Base-by-base conservation (phyloP, 805 yeast genomes). In the Ogataea nakhonphanomensis region DNA sequence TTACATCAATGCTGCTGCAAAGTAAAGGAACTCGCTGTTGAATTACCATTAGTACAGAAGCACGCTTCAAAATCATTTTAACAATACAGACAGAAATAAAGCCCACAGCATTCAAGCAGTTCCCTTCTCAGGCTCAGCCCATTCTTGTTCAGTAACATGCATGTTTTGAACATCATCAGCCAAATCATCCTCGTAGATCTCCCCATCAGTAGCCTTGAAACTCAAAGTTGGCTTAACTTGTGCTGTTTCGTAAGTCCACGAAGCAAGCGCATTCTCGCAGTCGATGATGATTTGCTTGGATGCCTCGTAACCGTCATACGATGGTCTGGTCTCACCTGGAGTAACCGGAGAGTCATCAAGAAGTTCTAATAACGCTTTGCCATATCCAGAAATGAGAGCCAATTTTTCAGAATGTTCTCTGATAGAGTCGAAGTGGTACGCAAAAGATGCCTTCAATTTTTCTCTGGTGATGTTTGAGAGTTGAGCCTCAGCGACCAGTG, bases 291-390 rank as follows among this genome's bases (percentile, higher is more conserved):
- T 84, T 69, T 84, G 95, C 69, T 84, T 84, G 30, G 91, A 82
- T 33, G 91, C 89, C 65, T 84, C 93, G 64, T 84, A 84, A 53
- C 95, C 95, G 57, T 84, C 95, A 63, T 84, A 84, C 44, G 90
- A 84, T 29, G 90, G 84, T 78, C 93, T 82, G 35, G 91, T 84
- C 70, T 85, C 95, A 73, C 95, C 95, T 44, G 95, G 95, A 44
- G 91, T 84, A 37, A 85, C 91, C 47, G 93, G 85, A 48, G 87
- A 69, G 58, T 84, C 93, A 59, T 85, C 95, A 60, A 86, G 73
- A 60, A 86, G 74, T 68, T 84, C 91, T 59, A 86, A 72, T 44
- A 86, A 66, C 24, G 91, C 93, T 70, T 84, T 84, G 68, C 95
- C 95, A 71, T 86, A 84, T 46, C 93, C 91, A 39, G 95, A 91